A percentile compares a stretch with the other conserved stretches of the same genome.
These are phyloP conservation scores for Phaeophleospora eucalypticola DNA, from an alignment of 2,329 filamentous ascomycete species.

Conservation along the genomic window DNA sequence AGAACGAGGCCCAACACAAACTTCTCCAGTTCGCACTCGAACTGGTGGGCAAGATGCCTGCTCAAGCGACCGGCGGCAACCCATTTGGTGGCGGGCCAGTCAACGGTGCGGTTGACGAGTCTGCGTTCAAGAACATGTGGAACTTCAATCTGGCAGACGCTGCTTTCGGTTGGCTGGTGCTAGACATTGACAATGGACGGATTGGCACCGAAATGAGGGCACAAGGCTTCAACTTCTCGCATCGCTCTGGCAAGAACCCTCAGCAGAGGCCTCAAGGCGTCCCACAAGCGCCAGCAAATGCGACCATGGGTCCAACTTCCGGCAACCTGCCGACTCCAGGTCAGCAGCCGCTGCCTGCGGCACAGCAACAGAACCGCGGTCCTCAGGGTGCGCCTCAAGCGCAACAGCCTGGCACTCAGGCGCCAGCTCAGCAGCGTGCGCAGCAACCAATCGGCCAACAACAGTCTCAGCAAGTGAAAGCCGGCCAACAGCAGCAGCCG, in stretches of 20 bases:
- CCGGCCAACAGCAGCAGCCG: constrained; percentile 30
- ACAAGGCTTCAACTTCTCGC: constrained; percentile 98
- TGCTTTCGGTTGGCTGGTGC: constrained; percentile 89
- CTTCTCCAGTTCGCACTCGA: constrained; percentile 85
- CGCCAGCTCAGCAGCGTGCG: constrained; percentile 27
- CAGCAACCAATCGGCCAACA: constrained; percentile 25
- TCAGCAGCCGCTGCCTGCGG: constrained; percentile 31
- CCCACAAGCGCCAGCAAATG: constrained; percentile 36
- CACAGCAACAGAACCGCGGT: constrained; percentile 35
- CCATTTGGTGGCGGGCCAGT: constrained; percentile 85
- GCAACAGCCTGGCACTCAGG: constrained; percentile 22
- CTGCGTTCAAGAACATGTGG: constrained; percentile 99
- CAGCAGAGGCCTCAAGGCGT: constrained; percentile 37
- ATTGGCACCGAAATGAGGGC: constrained; percentile 99
- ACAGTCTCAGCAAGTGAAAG: constrained; percentile 27
- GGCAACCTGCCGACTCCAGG: constrained; percentile 38
- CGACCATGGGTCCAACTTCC: constrained; percentile 35
- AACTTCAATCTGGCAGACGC: constrained; percentile 98
- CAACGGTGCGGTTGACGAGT: constrained; percentile 91
- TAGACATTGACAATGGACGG: constrained; percentile 91
- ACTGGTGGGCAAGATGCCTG: constrained; percentile 97
- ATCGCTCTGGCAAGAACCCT: constrained; percentile 72
- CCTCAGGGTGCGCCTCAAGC: constrained; percentile 29
- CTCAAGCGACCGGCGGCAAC: constrained; percentile 89
- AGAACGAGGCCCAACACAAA: constrained; percentile 91